Base-by-base conservation (phyloP, 2,329 filamentous ascomycete species). In the Claviceps africana region DNA sequence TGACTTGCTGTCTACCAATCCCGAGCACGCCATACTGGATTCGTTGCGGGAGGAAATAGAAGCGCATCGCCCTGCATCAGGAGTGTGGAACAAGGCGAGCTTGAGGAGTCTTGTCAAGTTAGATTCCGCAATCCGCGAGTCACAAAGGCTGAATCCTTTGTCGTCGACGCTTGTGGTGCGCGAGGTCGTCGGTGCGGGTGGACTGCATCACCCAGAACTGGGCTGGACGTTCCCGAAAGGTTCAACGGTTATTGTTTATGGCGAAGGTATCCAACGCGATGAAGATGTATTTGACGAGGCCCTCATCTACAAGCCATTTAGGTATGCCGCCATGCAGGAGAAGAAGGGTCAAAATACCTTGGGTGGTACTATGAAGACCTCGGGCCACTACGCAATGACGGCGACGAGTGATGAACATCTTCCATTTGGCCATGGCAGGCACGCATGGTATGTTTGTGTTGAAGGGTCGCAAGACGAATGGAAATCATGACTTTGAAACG, bases 381-480 rank as follows among this genome's bases (percentile, higher is more conserved):
- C 73, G 17, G 71, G 75, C 3, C 48, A 33, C 2, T 50, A 50
- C 39, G n/a, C 33, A 30, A 72, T 81, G 67, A 73, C 79, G 13
- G 75, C 75, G 5, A 79, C 77, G 2, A 74, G 72, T 37, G 66
- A 73, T 39, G 60, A 65, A 8, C 73, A 77, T 56, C 60, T 81
- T 21, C 67, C 73, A 0, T 82, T 82, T 61, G 77, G 79, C 0
- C 75, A 80, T 54, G 79, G 79, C 8, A 67, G 73, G 55, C 77
- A 81, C 59, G 75, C 72, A 2, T 76, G 64, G 64, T 65, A 42
- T 59, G 62, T 6, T 48, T 42, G n/a, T n/a, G n/a, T n/a, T n/a
- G n/a, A n/a, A n/a, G n/a, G n/a, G n/a, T n/a, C n/a, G n/a, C n/a
- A n/a, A n/a, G n/a, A n/a, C n/a, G n/a, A n/a, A n/a, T n/a, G n/a